These are phyloP conservation scores for Cladosporium halotolerans DNA, from an alignment of 2,329 filamentous ascomycete species.

Conservation along the genomic window DNA sequence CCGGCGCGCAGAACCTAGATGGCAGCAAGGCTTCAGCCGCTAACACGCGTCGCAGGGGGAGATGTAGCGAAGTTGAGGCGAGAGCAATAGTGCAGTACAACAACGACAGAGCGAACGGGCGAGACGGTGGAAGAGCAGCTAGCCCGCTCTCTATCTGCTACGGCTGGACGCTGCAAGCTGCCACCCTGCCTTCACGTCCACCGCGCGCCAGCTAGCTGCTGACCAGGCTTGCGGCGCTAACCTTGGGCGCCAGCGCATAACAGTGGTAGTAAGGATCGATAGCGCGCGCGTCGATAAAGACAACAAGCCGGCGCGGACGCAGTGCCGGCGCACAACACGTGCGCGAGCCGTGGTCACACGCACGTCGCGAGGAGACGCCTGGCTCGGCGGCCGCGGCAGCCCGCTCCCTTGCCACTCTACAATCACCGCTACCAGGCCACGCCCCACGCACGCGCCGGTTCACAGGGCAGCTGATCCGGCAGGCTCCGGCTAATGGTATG, in stretches of 20 bases:
- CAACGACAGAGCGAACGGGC: neutral
- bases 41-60: neutral
- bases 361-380: neutral
- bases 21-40: neutral
- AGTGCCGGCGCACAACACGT: constrained; percentile 1
- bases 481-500: neutral
- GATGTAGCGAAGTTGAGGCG: constrained; percentile 8
- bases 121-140: neutral
- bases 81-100: neutral
- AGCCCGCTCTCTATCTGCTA: neutral
- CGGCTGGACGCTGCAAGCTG: neutral
- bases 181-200: neutral
- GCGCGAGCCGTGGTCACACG: constrained; percentile 9
- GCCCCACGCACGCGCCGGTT: neutral
- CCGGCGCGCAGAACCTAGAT: constrained; percentile 10
- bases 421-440: neutral
- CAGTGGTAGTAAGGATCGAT: constrained; percentile 3
- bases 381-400: neutral
- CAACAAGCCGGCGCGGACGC: neutral
- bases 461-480: constrained; percentile 3
- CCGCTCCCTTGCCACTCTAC: no score
- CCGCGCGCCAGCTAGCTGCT: constrained; percentile 7
- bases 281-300: constrained; percentile 8
- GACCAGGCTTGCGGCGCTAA: constrained; percentile 9
- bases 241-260: constrained; percentile 7